Base-by-base conservation (phyloP, 768 basidiomycete species). In the Cystobasidium ongulense region DNA sequence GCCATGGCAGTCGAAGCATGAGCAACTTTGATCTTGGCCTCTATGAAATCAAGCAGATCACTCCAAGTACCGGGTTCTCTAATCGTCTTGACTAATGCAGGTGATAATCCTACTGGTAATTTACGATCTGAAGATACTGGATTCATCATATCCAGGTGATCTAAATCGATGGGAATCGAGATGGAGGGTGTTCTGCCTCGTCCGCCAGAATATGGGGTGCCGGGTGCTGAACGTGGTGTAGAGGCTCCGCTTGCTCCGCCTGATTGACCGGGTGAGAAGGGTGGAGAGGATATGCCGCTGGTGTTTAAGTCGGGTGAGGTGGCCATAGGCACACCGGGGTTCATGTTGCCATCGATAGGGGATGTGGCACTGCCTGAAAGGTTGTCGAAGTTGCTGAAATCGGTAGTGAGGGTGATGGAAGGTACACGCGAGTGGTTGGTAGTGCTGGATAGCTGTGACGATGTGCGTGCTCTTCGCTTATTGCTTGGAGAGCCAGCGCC, bases 11-110 rank as follows among this genome's bases (percentile, higher is more conserved):
- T 79, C 5, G 57, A 17, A 29, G 57, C 57, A 59, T 27, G 29
- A 29, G 57, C 25, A 35, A 27, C 8, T 78, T 80, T 50, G 80
- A 52, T 27, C 76, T 70, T 36, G 79, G 80, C 13, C 76, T 74
- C 4, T 8, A 71, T 46, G 29, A 71, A 71, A 18, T 61, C 68
- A 27, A 71, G 54, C 11, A 71, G 50, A 27, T 59, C 68, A 41
- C 54, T 71, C 68, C 68, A 71, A 1, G 29, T 46, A 13, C 29
- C 21, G 10, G 68, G 68, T 15, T 71, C 68, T 36, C 54, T 54
- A 38, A 71, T 71, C 11, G 68, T 71, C 53, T 59, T 59, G 52
- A 54, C 36, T 23, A 76, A 67, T 0, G 76, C 57, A 13, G 79
- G 63, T 25, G 79, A 73, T 43, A 78, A 65, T 33, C 76, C 38